Percentiles rank a stretch among this genome's conserved stretches.
These are phyloP conservation scores for Sanguinoderma infundibulare DNA, from an alignment of 1,284 basidiomycete genomes.

Conservation along the genomic window DNA sequence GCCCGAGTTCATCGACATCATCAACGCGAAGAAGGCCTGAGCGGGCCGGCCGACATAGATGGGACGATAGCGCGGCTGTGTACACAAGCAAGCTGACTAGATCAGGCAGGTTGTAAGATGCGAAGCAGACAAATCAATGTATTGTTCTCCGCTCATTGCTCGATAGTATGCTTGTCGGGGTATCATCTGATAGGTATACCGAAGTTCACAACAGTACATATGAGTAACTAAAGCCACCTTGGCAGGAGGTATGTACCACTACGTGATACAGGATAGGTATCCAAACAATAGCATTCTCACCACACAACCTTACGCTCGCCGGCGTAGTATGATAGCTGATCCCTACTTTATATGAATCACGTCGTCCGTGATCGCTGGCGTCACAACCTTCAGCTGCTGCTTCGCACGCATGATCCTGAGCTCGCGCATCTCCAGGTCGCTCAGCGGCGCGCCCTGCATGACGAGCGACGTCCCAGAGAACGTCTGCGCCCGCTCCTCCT, in stretches of 20 bases:
- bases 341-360: background rate
- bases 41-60: background rate
- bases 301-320: background rate
- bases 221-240: background rate
- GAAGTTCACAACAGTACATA: background rate
- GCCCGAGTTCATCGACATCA: conserved; percentile 94
- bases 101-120: background rate
- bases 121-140: background rate
- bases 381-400: conserved; percentile 8
- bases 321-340: background rate
- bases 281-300: background rate
- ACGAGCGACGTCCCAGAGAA: conserved; percentile 15
- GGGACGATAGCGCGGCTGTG: background rate
- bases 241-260: background rate
- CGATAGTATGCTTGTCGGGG: too few relatives aligned
- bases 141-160: background rate
- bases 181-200: background rate
- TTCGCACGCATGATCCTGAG: conserved; percentile 41
- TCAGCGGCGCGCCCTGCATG: conserved; percentile 28
- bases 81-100: background rate
- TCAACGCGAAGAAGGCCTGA: conserved; percentile 66
- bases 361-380: background rate
- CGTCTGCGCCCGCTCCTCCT: conserved; percentile 10
- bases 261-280: background rate
- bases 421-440: conserved; percentile 45